Conservation (phyloP, 352 stramenopile genomes). For the Globisporangium megalacanthum region DNA sequence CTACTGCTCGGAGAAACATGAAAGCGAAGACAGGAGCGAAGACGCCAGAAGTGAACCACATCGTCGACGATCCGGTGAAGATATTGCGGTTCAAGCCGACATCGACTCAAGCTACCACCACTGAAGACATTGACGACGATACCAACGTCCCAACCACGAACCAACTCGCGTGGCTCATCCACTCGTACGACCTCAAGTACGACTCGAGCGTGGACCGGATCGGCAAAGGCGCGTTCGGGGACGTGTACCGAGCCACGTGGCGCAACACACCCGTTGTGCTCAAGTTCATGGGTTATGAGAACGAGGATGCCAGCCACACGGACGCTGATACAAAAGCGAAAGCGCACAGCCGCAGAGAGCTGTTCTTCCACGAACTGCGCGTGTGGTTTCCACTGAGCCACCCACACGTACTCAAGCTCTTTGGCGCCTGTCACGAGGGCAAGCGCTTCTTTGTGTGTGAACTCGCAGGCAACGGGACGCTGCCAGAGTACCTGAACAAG, state of each 20-base stretch:
- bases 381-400: constrained; percentile 8
- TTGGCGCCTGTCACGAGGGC: constrained; percentile 3
- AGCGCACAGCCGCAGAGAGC: no score
- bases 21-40: not conserved
- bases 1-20: not conserved
- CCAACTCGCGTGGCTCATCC: constrained; percentile 4
- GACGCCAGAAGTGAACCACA: not conserved
- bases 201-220: not conserved
- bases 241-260: constrained; percentile 4
- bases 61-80: not conserved
- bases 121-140: not conserved
- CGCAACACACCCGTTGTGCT: constrained; percentile 8
- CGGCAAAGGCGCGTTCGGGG: not conserved
- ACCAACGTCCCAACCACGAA: not conserved
- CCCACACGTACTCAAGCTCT: constrained; percentile 8
- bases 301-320: not conserved
- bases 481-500: not conserved
- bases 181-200: constrained; percentile 1
- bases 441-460: constrained; percentile 13
- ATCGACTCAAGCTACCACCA: not conserved
- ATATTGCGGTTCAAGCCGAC: not conserved
- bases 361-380: constrained; percentile 7
- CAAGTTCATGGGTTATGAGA: constrained; percentile 9
- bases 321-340: not conserved
- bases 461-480: constrained; percentile 1